phyloP scores from a whole-genome alignment of 2,329 filamentous ascomycete species.

The Colletotrichum filicis region DNA sequence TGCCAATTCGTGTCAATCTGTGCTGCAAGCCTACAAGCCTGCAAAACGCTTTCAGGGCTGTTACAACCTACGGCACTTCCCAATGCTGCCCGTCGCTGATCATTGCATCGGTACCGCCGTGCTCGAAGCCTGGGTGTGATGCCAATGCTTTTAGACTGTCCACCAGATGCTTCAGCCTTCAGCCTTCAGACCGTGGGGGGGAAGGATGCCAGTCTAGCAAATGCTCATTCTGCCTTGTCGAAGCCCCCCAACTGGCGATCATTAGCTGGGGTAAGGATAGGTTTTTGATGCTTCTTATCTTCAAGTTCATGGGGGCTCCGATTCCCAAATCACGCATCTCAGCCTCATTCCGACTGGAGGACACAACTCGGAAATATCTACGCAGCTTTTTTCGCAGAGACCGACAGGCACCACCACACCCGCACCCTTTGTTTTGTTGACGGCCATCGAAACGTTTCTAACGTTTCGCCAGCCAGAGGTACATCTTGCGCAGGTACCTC shows the following conservation, averaged over 20 bases:
- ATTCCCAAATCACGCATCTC: neutral
- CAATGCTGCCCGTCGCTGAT: slow-evolving; percentile 17
- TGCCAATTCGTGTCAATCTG: neutral
- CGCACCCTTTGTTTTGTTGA: neutral
- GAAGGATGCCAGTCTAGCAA: slow-evolving; percentile 6
- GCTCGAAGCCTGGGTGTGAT: neutral
- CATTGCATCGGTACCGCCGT: slow-evolving; percentile 14
- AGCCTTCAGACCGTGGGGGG: neutral
- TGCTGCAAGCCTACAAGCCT: neutral
- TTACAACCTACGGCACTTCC: slow-evolving; percentile 22
- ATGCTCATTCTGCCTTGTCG: neutral
- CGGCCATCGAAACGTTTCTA: neutral
- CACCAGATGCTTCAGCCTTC: slow-evolving; percentile 6
- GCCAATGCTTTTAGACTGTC: neutral
- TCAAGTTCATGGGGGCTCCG: neutral
- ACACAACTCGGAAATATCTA: neutral
- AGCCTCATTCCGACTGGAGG: neutral
- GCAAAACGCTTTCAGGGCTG: slow-evolving; percentile 7
- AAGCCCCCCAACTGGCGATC: slow-evolving; percentile 9
- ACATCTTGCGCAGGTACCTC: slow-evolving; percentile 24
- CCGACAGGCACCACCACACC: neutral
- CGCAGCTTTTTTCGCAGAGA: neutral
- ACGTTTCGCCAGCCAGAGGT: slow-evolving; percentile 13
- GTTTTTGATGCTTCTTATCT: neutral
- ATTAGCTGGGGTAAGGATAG: neutral